Base-by-base conservation (phyloP, 441 rosid genomes). In the Populus trichocarpa region DNA sequence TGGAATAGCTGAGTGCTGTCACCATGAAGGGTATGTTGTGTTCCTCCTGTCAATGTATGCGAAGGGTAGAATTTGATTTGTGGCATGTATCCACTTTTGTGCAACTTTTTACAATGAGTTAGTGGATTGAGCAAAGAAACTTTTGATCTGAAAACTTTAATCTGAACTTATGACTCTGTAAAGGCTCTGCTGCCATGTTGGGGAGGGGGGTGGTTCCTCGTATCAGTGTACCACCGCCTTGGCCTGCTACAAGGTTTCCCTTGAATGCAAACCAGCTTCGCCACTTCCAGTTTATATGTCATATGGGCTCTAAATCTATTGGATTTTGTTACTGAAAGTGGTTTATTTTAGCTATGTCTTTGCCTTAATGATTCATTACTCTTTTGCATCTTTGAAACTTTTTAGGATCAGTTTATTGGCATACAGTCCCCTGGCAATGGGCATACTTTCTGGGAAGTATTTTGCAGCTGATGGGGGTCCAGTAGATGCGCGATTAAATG, bases 401-500 rank as follows among this genome's bases (percentile, higher is more conserved):
- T 68, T 42, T 57, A 87, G 92, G 82, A 82, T 87, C 77, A 79
- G 85, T 64, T 86, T 91, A 75, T 79, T 89, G 85, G 90, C 89
- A 32, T 91, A 88, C 81, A 91, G 91, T 53, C 95, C 91, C 50
- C 79, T 91, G 69, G 95, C 88, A 13, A 91, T 91, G 92, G 93
- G 92, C 66, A 87, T 89, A 78, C 90, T 89, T 73, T 88, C 95
- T 75, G 95, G 90, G 74, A 91, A 90, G 80, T 90, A 90, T 82
- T 86, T 87, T 81, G 77, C 79, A 26, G 74, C 85, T 42, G 87
- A 88, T 70, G 83, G 88, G 16, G 88, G 80, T 70, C 89, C 92
- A n/a, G 67, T 36, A 0, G 88, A 87, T 79, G 87, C 91, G 46
- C 89, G 92, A 69, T 82, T 88, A 77, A 91, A 88, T 85, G 85